Base-by-base conservation (phyloP, 108 stramenopile genomes). In the Nitzschia sp. region DNA sequence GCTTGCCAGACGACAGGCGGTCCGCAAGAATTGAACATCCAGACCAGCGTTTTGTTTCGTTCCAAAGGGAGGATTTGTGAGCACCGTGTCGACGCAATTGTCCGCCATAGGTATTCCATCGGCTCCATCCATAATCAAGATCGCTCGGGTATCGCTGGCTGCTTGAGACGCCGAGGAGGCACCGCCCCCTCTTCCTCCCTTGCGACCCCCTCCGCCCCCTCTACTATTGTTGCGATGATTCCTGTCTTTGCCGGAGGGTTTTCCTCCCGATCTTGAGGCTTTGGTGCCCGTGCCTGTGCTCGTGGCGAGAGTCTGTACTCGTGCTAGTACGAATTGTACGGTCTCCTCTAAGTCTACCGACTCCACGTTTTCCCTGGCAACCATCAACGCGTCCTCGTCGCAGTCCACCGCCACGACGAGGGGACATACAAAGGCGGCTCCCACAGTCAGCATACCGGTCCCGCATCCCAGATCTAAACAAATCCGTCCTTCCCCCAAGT, bases 401-500 rank as follows among this genome's bases (percentile, higher is more conserved):
- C 95, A 87, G 75, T 97, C 96, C n/a, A 96, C 57, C 4, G 80
- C 90, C 8, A 71, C 48, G 0, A 94, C 89, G 45, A 71, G 53
- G 17, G 48, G 58, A 26, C 59, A 52, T 2, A 96, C 88, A 23
- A 96, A 59, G 11, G 86, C 89, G 30, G 85, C 79, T 2, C 79
- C 96, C 2, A 92, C 68, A 1, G 78, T 65, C 25, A 98, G 77
- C 90, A 97, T 97, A 21, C 96, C 96, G 19, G 96, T 97, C 2
- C 98, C 98, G 68, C 93, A 96, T 31, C 97, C 96, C n/a, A 98
- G 64, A 69, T 98, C 98, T 23, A 91, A 57, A 30, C 85, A 93
- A 11, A 76, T 72, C 6, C 58, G 76, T 13, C 85, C 84, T 45
- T 79, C 70, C 21, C 71, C 81, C 22, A 89, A 69, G 38, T 94